Percentiles rank a stretch among this genome's conserved stretches.
phyloP scores from a whole-genome alignment of 225 moss, liverwort and hornwort genomes.

The Antitrichia curtipendula region DNA sequence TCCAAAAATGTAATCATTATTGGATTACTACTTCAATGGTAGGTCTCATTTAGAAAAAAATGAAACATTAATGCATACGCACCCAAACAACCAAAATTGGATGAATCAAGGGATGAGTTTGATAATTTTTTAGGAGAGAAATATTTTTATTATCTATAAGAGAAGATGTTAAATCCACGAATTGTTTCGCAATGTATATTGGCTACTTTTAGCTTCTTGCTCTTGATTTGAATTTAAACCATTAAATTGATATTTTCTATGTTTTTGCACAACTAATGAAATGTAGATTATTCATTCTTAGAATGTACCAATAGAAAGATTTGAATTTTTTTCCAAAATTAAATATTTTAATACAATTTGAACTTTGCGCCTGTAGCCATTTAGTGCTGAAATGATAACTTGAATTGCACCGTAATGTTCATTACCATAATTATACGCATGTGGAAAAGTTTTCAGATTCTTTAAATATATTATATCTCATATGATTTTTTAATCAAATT shows the following conservation, averaged over 20 bases:
- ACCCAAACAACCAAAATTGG: rapidly evolving
- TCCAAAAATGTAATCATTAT: neutral
- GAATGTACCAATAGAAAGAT: neutral
- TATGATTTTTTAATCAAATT: neutral
- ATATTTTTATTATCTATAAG: neutral
- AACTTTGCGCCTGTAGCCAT: neutral
- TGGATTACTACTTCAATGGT: rapidly evolving
- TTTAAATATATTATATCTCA: neutral
- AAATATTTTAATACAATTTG: neutral
- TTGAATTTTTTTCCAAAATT: neutral
- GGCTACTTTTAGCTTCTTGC: neutral
- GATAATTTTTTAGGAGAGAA: neutral
- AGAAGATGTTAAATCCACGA: neutral
- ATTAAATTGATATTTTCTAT: neutral
- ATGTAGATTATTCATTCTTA: no score
- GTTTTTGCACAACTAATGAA: rapidly evolving
- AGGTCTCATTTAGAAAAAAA: neutral
- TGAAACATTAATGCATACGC: neutral
- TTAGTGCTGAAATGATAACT: rapidly evolving
- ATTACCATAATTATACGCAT: neutral
- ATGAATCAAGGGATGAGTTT: neutral
- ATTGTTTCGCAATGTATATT: neutral
- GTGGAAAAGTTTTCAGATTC: neutral
- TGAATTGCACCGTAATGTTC: neutral
- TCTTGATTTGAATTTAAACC: neutral